Conservation (phyloP, 2,329 filamentous ascomycete genomes). For the Lecanicillium sp. region DNA sequence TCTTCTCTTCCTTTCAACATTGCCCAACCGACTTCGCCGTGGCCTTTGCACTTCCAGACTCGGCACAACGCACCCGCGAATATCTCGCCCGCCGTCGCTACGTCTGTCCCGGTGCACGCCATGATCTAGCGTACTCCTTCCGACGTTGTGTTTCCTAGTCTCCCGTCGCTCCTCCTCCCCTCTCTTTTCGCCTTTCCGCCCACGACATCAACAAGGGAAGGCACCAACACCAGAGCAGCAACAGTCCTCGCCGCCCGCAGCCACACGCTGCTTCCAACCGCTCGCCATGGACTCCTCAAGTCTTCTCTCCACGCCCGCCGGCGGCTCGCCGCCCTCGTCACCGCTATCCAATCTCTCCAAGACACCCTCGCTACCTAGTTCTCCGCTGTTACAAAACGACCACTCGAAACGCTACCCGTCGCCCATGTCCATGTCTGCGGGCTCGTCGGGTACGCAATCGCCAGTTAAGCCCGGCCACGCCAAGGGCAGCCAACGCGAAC, state of each 20-base stretch:
- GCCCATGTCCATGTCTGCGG: slow-evolving; percentile 33
- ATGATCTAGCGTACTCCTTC: slow-evolving; percentile 8
- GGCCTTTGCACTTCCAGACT: slow-evolving; percentile 1
- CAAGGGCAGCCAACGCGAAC: slow-evolving; percentile 17
- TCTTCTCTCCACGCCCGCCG: slow-evolving; percentile 22
- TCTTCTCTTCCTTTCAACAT: slow-evolving; percentile 6
- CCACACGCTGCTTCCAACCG: not conserved
- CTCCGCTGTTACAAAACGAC: slow-evolving; percentile 30
- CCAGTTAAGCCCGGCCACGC: slow-evolving; percentile 36
- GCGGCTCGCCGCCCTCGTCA: slow-evolving; percentile 37
- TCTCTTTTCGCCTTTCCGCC: not conserved
- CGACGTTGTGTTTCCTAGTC: slow-evolving; percentile 1
- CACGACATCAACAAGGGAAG: not conserved
- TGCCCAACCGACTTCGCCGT: not conserved
- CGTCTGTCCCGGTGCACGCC: not conserved
- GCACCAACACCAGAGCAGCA: not conserved
- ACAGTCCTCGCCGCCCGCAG: not conserved
- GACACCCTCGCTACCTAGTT: slow-evolving; percentile 42
- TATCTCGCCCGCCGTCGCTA: not conserved
- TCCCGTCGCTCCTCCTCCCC: not conserved
- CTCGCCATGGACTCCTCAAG: slow-evolving; percentile 13
- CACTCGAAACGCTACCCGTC: slow-evolving; percentile 42
- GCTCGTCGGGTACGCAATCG: slow-evolving; percentile 41
- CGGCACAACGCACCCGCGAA: not conserved
- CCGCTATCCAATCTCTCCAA: slow-evolving; percentile 45